Conservation (phyloP, 1,284 basidiomycete genomes). For the Papiliotrema flavescens region DNA sequence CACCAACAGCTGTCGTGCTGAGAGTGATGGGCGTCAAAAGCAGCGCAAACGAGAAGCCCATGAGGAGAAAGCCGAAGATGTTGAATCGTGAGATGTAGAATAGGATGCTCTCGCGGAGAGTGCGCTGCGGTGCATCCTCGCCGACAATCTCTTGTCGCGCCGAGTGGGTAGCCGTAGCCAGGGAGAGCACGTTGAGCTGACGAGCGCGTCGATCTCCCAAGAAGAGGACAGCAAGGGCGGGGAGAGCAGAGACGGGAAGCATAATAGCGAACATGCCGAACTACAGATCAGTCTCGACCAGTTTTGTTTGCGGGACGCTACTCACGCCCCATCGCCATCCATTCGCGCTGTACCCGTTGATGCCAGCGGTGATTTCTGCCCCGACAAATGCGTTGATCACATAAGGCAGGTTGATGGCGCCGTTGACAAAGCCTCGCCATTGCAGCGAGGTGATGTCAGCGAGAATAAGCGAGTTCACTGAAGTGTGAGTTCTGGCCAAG, state of each 20-base stretch:
- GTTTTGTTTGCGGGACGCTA: too few relatives aligned
- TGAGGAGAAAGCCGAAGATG: conserved; percentile 43
- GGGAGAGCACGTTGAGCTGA: conserved; percentile 29
- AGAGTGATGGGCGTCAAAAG: conserved; percentile 48
- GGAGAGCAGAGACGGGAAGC: conserved; percentile 31
- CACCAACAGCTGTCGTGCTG: conserved; percentile 31
- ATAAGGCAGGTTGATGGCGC: conserved; percentile 63
- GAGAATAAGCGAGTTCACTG: conserved; percentile 27
- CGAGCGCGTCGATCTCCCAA: conserved; percentile 44
- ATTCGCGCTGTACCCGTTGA: conserved; percentile 51
- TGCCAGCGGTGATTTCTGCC: conserved; percentile 58
- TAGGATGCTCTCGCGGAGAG: conserved; percentile 13
- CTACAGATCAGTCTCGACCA: too few relatives aligned
- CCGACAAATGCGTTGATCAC: conserved; percentile 50
- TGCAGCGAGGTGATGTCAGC: conserved; percentile 75
- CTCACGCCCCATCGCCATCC: conserved; percentile 74
- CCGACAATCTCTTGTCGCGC: conserved; percentile 11
- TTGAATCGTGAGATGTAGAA: conserved; percentile 42
- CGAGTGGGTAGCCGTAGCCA: conserved; percentile 17
- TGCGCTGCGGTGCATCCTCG: neutral
- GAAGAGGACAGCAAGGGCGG: conserved; percentile 40
- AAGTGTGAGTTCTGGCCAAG: too few relatives aligned
- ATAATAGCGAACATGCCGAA: conserved; percentile 49
- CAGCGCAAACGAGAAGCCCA: conserved; percentile 43
- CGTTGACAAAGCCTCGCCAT: conserved; percentile 70